These are phyloP conservation scores for Fusarium sp. DNA, from an alignment of 2,329 filamentous ascomycete genomes.

Conservation along the genomic window DNA sequence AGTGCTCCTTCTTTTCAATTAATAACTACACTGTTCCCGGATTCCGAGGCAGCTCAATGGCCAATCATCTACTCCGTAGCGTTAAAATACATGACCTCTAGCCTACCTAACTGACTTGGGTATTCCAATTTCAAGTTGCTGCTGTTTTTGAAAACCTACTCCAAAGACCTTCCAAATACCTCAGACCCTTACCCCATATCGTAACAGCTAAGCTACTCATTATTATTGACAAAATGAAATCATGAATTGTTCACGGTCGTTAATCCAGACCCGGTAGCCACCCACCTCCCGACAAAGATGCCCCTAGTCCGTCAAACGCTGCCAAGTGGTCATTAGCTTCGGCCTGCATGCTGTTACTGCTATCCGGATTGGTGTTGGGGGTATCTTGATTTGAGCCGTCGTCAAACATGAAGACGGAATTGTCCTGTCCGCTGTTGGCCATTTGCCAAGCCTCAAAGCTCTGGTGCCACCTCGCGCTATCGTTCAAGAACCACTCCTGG, in stretches of 20 bases:
- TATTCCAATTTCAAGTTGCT: conserved; percentile 13
- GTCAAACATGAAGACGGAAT: conserved; percentile 51
- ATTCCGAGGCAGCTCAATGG: background rate
- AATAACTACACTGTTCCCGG: background rate
- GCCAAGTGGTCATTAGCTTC: conserved; percentile 44
- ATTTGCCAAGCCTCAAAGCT: conserved; percentile 70
- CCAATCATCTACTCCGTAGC: conserved; percentile 1
- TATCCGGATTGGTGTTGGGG: conserved; percentile 34
- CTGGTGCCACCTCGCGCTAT: conserved; percentile 72
- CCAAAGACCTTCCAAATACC: conserved; percentile 7
- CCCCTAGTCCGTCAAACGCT: conserved; percentile 52
- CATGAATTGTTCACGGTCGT: background rate
- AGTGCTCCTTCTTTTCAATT: background rate
- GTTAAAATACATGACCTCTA: background rate
- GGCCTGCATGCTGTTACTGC: conserved; percentile 33
- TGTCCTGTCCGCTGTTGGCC: conserved; percentile 47
- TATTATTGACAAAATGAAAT: conserved; percentile 8
- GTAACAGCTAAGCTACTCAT: background rate
- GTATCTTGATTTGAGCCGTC: conserved; percentile 40
- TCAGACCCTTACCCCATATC: conserved; percentile 5
- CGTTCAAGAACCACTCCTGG: conserved; percentile 72
- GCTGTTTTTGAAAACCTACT: conserved; percentile 6
- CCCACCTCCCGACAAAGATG: conserved; percentile 51
- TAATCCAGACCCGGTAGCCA: conserved; percentile 58
- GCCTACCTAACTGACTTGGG: background rate